Conservation (phyloP, 495 filamentous ascomycete species). For the Penicillium maclennaniae region DNA sequence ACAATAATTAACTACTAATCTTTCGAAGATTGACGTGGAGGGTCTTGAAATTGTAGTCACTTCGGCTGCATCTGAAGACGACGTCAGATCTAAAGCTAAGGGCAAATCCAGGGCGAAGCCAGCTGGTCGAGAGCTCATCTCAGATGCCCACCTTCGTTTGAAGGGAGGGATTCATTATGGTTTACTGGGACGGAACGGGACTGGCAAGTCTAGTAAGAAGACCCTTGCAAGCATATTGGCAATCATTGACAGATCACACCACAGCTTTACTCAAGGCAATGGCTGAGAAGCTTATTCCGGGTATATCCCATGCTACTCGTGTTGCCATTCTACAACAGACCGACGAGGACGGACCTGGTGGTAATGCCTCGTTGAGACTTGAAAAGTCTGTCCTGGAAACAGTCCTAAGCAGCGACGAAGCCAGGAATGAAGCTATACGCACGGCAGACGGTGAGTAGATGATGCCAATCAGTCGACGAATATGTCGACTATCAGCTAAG, state of each 20-base stretch:
- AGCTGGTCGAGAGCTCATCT: slow-evolving; percentile 63
- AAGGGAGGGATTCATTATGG: slow-evolving; percentile 70
- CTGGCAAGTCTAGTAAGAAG: slow-evolving; percentile 70
- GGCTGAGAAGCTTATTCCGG: slow-evolving; percentile 73
- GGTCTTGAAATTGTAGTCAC: slow-evolving; percentile 60
- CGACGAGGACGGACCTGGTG: slow-evolving; percentile 25
- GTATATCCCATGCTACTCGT: slow-evolving; percentile 63
- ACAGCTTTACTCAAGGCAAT: slow-evolving; percentile 68
- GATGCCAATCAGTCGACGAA: too few relatives aligned
- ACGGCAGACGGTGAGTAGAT: slow-evolving; percentile 52
- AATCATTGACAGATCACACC: neutral
- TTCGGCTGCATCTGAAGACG: slow-evolving; percentile 31
- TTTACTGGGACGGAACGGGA: slow-evolving; percentile 72
- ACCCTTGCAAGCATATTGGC: neutral
- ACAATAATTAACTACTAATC: neutral
- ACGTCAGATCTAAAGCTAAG: slow-evolving; percentile 39
- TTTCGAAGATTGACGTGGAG: slow-evolving; percentile 59
- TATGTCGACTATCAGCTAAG: neutral
- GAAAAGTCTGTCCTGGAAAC: slow-evolving; percentile 56
- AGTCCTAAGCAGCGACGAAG: slow-evolving; percentile 62
- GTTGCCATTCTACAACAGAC: slow-evolving; percentile 75
- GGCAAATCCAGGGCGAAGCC: slow-evolving; percentile 50
- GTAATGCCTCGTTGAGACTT: slow-evolving; percentile 8
- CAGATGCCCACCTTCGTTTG: slow-evolving; percentile 62
- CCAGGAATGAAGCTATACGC: slow-evolving; percentile 52